Base-by-base conservation (phyloP, 148 eudicot species). In the Vaccinium vitisidaea region DNA sequence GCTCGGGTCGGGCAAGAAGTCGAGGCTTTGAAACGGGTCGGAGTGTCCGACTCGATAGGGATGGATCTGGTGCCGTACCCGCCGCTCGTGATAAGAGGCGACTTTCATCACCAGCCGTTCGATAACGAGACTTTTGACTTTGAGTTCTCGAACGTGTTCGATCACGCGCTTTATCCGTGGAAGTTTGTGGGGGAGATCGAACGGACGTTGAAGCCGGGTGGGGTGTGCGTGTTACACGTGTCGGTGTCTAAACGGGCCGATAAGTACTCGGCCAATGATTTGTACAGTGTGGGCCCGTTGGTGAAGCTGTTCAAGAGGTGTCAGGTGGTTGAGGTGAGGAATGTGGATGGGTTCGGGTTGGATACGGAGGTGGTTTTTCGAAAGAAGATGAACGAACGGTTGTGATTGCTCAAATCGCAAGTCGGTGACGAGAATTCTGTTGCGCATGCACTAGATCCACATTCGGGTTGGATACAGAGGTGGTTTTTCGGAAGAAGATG, bases 1-100 rank as follows among this genome's bases (percentile, higher is more conserved):
- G 97, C 99, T 2, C 89, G 98, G 25, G 94, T 96, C 77, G 98
- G 98, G 3, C 99, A 96, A 25, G 99, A 96, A 69, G 99, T 94
- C 1, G 95, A 81, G n/a, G 98, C 98, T 0, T 61, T 96, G 21
- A 87, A 81, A 10, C 89, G 90, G 39, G 88, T 94, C 76, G 99
- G 98, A 4, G 95, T 94, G 6, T 46, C 83, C n/a, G 91, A 93
- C 65, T 90, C 98, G 0, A 55, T 95, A 2, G 98, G 98, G 6
- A 89, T 95, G 3, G 98, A 95, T 79, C 87, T 95, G 6, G 98
- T 95, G 1, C 97, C 99, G 18, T 92, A 73, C 73, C 99, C 99
- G 11, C 99, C 99, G 0, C 82, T 93, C 5, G 99, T 96, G 0
- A 8, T 96, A 0, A 70, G 88, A 4, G 98, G 99, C 0, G 99